Base-by-base conservation (phyloP, 78 protist species). In the Dictyostelium citrinum region DNA sequence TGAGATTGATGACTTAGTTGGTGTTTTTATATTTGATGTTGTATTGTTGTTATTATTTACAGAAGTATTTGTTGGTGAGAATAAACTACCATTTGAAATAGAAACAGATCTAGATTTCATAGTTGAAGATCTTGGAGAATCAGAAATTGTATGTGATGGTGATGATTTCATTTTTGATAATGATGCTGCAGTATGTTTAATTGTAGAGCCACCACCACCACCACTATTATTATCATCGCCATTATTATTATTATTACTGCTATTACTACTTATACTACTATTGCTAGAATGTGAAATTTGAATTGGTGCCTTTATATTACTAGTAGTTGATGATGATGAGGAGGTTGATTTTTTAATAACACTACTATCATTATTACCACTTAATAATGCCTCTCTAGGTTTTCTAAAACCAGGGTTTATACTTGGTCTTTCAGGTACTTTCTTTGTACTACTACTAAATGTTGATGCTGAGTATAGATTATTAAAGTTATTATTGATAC, bases 321-420 rank as follows among this genome's bases (percentile, higher is more conserved):
- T 74, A 20, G 31, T 10, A 9, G 60, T 83, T 11, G 24, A 46
- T 5, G 49, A 64, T 20, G 80, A 68, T 11, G 82, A 33, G 4
- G 72, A 49, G 0, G 72, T 24, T 27, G 72, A 11, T 24, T 27
- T 27, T 49, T 70, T 70, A 27, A 22, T 64, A 33, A 8, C 3
- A 17, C 46, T 14, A 14, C 41, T 33, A 33, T 31, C 31, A 37
- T 9, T 22, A 16, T 24, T 39, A 41, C 81, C 81, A 74, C 55
- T 77, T 49, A 39, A 5, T 1, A 41, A 77, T 14, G 83, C 41
- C 5, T 80, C 84, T 58, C 64, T 80, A 31, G 84, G 46, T 78
- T 81, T 76, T 88, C 93, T 76, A 67, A 88, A 76, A 14, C 85
- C 85, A 31, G 93, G 93, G 5, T 88, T 88, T 11, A 77, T 88